Percentiles rank a stretch among this genome's conserved stretches.
phyloP scores from a whole-genome alignment of 441 rosid genomes.

The Mallotus japonicus region DNA sequence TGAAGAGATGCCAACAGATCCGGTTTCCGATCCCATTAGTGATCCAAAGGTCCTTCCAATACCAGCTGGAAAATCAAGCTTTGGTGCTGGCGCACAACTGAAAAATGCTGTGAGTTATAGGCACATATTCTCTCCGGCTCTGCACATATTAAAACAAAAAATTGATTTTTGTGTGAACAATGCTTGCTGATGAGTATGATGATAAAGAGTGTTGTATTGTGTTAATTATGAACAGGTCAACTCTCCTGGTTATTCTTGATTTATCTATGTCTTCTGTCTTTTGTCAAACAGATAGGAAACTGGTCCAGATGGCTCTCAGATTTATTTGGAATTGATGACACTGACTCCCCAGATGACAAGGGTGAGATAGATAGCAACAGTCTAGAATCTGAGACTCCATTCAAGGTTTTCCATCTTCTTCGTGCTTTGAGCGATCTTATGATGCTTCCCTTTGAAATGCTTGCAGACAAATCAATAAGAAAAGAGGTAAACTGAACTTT shows the following conservation, averaged over 20 bases:
- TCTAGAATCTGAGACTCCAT: conserved; percentile 40
- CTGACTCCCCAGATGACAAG: conserved; percentile 31
- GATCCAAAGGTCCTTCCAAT: conserved; percentile 88
- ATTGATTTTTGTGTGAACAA: conserved; percentile 8
- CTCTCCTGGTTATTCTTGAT: conserved; percentile 16
- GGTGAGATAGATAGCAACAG: conserved; percentile 32
- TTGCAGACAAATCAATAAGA: conserved; percentile 62
- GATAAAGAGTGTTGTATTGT: neutral
- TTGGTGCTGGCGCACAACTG: conserved; percentile 87
- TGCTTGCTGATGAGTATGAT: neutral
- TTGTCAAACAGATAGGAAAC: conserved; percentile 61
- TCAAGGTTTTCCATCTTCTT: conserved; percentile 68
- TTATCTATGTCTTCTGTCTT: conserved; percentile 15
- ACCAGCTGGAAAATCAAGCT: conserved; percentile 82
- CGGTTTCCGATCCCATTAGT: conserved; percentile 86
- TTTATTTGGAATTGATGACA: conserved; percentile 67
- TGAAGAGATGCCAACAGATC: conserved; percentile 94
- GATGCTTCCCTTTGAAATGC: conserved; percentile 98
- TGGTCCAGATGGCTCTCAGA: conserved; percentile 97
- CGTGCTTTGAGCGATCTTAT: conserved; percentile 88
- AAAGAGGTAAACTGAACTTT: conserved; percentile 53
- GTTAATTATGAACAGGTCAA: neutral
- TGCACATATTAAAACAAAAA: neutral
- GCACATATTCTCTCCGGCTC: neutral
- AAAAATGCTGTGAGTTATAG: conserved; percentile 67